phyloP scores from a whole-genome alignment of 768 basidiomycete species.

The Collybiopsis luxurians region DNA sequence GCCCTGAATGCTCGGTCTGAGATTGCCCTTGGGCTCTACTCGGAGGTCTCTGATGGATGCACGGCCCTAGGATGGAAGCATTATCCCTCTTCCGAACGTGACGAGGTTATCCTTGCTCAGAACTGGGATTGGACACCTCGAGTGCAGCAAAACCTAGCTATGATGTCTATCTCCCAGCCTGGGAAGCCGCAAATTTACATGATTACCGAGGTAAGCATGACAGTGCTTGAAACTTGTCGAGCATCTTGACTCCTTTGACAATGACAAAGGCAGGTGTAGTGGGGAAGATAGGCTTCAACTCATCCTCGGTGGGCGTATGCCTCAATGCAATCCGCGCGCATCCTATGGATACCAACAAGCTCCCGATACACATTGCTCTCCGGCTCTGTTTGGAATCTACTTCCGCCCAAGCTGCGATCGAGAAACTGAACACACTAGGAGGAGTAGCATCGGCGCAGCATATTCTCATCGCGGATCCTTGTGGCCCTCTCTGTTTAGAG shows the following conservation, averaged over 20 bases:
- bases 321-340: conserved; percentile 34
- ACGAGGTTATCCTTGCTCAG: conserved; percentile 25
- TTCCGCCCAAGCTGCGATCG: conserved; percentile 23
- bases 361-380: conserved; percentile 31
- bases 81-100: conserved; percentile 2
- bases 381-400: conserved; percentile 28
- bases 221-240: no score
- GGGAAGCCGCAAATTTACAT: conserved; percentile 32
- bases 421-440: conserved; percentile 21
- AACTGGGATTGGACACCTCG: conserved; percentile 36
- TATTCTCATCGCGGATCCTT: conserved; percentile 30
- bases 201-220: conserved; percentile 30
- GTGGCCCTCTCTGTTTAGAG: conserved; percentile 26
- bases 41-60: conserved; percentile 27
- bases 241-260: no score
- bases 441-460: conserved; percentile 32
- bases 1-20: conserved; percentile 35
- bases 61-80: conserved; percentile 27
- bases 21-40: conserved; percentile 32
- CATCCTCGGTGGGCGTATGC: conserved; percentile 30
- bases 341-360: conserved; percentile 23
- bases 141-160: conserved; percentile 29
- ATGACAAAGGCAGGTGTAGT: conserved; percentile 29
- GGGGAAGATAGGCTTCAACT: conserved; percentile 36
- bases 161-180: conserved; percentile 23